Base-by-base conservation (phyloP, 1,284 basidiomycete species). In the Ceraceosorus guamensis region DNA sequence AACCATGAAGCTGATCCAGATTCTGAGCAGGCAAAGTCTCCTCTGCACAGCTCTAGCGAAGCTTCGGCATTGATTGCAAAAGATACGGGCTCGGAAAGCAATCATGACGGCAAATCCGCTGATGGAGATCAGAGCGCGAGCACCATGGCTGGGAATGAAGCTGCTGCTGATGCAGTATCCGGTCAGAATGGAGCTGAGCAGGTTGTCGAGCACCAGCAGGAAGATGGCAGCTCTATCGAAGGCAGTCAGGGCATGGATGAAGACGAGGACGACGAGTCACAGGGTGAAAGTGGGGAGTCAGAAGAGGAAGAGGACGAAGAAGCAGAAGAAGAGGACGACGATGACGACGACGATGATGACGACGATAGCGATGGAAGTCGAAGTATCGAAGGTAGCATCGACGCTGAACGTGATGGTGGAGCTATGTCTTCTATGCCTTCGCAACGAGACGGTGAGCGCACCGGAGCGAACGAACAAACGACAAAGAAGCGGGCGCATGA, bases 261-360 rank as follows among this genome's bases (percentile, higher is more conserved):
- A 10, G 68, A 67, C 10, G 66, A 54, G 6, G 60, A 55, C 0
- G 57, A 66, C 43, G 63, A 66, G 24, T 58, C 54, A 10, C 59
- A 64, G 41, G 61, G 56, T 1, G 50, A 54, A 13, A 57, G 55
- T 0, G 56, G 57, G 7, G 61, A 70, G 31, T 59, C 41, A 6
- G 51, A 60, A 18, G 50, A 53, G 3, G 56, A 57, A 2, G 55
- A 46, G 10, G 48, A 46, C n/a, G 55, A 57, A n/a, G 48, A 47
- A 4, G 55, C 24, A 32, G 60, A 50, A 31, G 67, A 60, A 16
- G 32, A 53, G 6, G 50, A 50, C 30, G 44, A 30, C 8, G 32
- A 46, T 10, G 62, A 61, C 10, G 66, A 62, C 10, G 60, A 58
- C 14, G 53, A 50, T 1, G 32, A 49, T 5, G 47, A 50, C 4